Percentiles rank a stretch among this genome's conserved stretches.
phyloP scores from a whole-genome alignment of 1,284 basidiomycete species.

The Peniophora sp. region DNA sequence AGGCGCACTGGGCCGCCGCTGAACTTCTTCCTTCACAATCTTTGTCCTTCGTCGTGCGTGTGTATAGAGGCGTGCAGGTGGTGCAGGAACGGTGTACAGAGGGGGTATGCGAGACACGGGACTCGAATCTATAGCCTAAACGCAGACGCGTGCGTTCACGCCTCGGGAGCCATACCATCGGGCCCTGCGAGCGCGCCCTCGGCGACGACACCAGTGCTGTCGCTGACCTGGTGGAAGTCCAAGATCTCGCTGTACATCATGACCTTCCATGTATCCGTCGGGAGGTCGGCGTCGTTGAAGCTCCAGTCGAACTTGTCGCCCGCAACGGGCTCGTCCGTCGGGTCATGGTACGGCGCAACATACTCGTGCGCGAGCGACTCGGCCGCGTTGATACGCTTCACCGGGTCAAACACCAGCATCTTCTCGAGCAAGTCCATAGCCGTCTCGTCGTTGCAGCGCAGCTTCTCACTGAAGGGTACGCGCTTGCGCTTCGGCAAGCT shows the following conservation, averaged over 20 bases:
- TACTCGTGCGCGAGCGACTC: slow-evolving; percentile 92
- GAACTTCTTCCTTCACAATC: no score
- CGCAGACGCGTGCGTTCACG: no score
- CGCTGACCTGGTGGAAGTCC: slow-evolving; percentile 75
- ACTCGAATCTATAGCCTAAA: no score
- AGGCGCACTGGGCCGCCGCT: no score
- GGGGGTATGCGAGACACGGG: no score
- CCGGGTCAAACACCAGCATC: slow-evolving; percentile 98
- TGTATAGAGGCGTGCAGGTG: no score
- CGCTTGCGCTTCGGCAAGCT: slow-evolving; percentile 94
- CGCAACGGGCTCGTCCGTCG: slow-evolving; percentile 94
- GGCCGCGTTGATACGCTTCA: slow-evolving; percentile 92
- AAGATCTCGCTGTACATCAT: slow-evolving; percentile 97
- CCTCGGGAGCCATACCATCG: slow-evolving; percentile 25
- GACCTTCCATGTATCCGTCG: slow-evolving; percentile 99
- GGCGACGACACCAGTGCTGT: slow-evolving; percentile 38
- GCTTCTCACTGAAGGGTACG: slow-evolving; percentile 91
- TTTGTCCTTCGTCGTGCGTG: no score
- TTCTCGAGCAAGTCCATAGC: slow-evolving; percentile 96
- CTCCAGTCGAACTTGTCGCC: slow-evolving; percentile 97
- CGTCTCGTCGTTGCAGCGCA: slow-evolving; percentile 83
- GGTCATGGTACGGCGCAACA: slow-evolving; percentile 97
- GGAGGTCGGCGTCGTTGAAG: slow-evolving; percentile 99
- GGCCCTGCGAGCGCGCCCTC: slow-evolving; percentile 62
- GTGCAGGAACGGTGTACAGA: no score